Evolutionary conservation across 202 grass and related monocot species (phyloP).

Genomic region (Saccharum hybrid): DNA sequence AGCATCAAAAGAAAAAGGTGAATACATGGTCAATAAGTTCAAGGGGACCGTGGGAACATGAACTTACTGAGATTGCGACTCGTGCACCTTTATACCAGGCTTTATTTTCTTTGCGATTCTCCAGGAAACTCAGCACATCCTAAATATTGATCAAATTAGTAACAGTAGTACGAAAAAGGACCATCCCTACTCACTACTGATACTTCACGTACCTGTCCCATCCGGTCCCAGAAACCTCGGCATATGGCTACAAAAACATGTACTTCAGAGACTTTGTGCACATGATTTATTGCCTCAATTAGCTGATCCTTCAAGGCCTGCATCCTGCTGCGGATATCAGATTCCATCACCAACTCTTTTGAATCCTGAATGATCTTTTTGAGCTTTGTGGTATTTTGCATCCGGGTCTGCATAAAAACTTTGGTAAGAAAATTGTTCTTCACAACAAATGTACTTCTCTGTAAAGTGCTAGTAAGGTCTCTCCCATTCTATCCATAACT

Average conservation of each 20-base stretch:
- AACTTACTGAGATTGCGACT: slow-evolving; percentile 78
- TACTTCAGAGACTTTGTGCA: slow-evolving; percentile 79
- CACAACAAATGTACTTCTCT: background rate
- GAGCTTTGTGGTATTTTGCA: slow-evolving; percentile 85
- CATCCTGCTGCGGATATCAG: slow-evolving; percentile 93
- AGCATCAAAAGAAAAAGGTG: background rate
- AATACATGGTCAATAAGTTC: too few species aligned
- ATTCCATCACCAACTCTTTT: slow-evolving; percentile 82
- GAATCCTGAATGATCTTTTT: slow-evolving; percentile 98
- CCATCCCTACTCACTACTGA: background rate
- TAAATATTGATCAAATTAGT: slow-evolving; percentile 53
- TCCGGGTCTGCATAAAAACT: slow-evolving; percentile 65
- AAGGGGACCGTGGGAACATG: background rate
- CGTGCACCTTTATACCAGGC: slow-evolving; percentile 91
- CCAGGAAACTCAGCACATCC: slow-evolving; percentile 94
- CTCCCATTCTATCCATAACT: background rate
- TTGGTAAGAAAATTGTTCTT: slow-evolving; percentile 11
- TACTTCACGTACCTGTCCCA: slow-evolving; percentile 76
- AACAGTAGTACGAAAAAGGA: background rate
- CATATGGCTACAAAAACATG: slow-evolving; percentile 87
- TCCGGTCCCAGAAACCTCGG: slow-evolving; percentile 89
- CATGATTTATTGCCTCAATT: slow-evolving; percentile 76
- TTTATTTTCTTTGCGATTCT: slow-evolving; percentile 92
- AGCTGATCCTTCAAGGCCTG: slow-evolving; percentile 80
- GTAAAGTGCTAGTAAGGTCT: background rate